Evolutionary conservation across 768 basidiomycete genomes (phyloP), one percentile per base, ranked within the genome.

Genomic region (Sporobolomyces roseus): DNA sequence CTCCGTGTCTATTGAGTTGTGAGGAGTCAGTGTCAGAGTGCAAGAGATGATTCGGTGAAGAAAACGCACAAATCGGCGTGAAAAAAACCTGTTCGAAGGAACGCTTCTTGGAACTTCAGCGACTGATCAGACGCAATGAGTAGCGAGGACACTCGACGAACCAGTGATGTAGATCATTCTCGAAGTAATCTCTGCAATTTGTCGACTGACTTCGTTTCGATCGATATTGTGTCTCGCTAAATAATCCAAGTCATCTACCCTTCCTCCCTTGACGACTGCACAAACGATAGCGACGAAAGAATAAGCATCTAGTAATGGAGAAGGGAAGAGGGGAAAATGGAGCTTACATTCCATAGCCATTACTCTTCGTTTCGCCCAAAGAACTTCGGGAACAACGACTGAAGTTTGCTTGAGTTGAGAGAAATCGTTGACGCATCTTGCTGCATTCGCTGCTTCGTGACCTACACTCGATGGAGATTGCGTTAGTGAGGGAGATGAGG

Each of bases 161-260:
- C 88, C 93, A 77, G 94, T 90, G 49, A 96, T 77, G 76, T 97
- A 94, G 16, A 98, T 91, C 96, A 98, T 97, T 76, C 86, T 87
- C 56, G 85, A 88, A 77, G 97, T 97, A 75, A 99, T 94, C 71
- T 88, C 81, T 4, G 88, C 86, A 27, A 99, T 82, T 79, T 98
- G 93, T 61, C 94, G 80, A 1, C 92, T 87, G 50, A 99, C 93
- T 77, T 88, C 88, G 77, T 98, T 99, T 61, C 94, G 83, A 78
- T 99, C 91, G 70, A 99, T 97, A 51, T 84, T 83, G 68, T 89
- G 82, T 43, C 85, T 81, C 29, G 88, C 87, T 19, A 99, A 83
- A 77, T 91, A 99, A 43, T 82, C 82, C 61, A 94, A 78, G 77
- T 97, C 89, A 76, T 97, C 93, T 4, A 94, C 87, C 32, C 93